A percentile compares a stretch with the other conserved stretches of the same genome.
Conservation (phyloP, 768 basidiomycete genomes). For the Podaxis sp. region DNA sequence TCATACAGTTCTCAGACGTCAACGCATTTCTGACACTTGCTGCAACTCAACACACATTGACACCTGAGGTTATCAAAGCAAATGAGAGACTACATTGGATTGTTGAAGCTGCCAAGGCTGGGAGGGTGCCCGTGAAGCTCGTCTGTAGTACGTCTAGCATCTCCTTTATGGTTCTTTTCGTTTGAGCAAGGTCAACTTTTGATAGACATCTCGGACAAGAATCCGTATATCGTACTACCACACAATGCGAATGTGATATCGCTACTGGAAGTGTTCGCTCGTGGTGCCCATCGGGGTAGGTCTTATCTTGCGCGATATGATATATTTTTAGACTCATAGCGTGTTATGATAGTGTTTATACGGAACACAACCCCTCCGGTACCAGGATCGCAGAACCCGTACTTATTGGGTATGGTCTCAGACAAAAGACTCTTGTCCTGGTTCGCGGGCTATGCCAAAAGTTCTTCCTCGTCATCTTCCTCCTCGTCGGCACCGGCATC, state of each 20-base stretch:
- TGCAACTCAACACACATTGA: constrained; percentile 71
- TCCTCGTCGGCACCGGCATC: not conserved
- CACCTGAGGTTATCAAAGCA: constrained; percentile 57
- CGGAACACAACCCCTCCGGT: not conserved
- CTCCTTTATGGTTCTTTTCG: not conserved
- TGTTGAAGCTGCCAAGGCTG: constrained; percentile 70
- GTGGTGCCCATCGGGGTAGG: constrained; percentile 72
- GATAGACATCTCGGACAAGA: constrained; percentile 83
- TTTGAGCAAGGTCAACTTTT: not conserved
- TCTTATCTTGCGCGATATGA: not conserved
- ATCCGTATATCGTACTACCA: constrained; percentile 64
- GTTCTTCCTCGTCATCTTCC: constrained; percentile 31
- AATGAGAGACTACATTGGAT: constrained; percentile 67
- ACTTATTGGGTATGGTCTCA: constrained; percentile 72
- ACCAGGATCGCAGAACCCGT: constrained; percentile 27
- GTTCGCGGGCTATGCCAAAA: constrained; percentile 57
- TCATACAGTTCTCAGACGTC: constrained; percentile 71
- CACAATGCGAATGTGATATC: constrained; percentile 64
- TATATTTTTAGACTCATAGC: not conserved
- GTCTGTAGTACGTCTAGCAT: constrained; percentile 63
- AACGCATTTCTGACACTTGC: constrained; percentile 87
- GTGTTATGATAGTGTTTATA: not conserved
- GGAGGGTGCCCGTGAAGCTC: constrained; percentile 70
- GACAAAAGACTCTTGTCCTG: constrained; percentile 71
- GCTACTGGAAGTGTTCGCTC: constrained; percentile 64